Percentiles rank a stretch among this genome's conserved stretches.
Evolutionary conservation across 108 stramenopile species (phyloP).

Genomic region (Licmophora abbreviata): DNA sequence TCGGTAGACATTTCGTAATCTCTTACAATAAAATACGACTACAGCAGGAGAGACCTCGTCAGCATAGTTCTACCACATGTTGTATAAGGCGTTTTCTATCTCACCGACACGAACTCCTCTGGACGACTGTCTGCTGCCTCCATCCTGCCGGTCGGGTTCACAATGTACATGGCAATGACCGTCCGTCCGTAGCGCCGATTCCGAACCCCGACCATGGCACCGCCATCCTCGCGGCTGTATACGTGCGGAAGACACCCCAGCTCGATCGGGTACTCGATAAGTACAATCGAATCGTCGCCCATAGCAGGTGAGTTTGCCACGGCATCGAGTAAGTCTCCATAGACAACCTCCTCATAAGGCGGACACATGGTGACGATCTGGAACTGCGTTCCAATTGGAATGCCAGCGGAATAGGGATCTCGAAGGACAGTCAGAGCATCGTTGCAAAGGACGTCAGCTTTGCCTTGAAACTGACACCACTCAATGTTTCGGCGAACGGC

Average conservation of each 20-base stretch:
- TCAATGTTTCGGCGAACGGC: conserved; percentile 64
- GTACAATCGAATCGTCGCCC: conserved; percentile 77
- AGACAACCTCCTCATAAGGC: conserved; percentile 94
- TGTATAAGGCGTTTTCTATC: too few relatives aligned
- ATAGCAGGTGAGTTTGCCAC: conserved; percentile 70
- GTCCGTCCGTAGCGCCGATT: conserved; percentile 95
- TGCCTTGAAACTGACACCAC: conserved; percentile 60
- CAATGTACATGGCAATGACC: conserved; percentile 88
- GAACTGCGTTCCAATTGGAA: conserved; percentile 50
- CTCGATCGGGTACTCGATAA: conserved; percentile 94
- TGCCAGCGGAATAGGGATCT: conserved; percentile 72
- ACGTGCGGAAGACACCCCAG: conserved; percentile 85
- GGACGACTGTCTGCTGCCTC: conserved; percentile 70
- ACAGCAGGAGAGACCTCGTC: too few relatives aligned
- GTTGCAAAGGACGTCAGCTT: conserved; percentile 59
- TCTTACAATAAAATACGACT: too few relatives aligned
- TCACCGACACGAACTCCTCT: conserved; percentile 65
- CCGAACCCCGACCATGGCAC: conserved; percentile 80
- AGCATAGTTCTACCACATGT: too few relatives aligned
- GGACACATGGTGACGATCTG: conserved; percentile 90
- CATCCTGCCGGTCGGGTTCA: conserved; percentile 76
- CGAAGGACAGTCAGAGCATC: conserved; percentile 81
- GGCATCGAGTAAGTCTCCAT: conserved; percentile 79
- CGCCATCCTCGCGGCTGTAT: conserved; percentile 49
- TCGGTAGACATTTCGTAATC: too few relatives aligned